These are phyloP conservation scores for Macroventuria anomochaeta DNA, from an alignment of 2,329 filamentous ascomycete species.

Conservation along the genomic window DNA sequence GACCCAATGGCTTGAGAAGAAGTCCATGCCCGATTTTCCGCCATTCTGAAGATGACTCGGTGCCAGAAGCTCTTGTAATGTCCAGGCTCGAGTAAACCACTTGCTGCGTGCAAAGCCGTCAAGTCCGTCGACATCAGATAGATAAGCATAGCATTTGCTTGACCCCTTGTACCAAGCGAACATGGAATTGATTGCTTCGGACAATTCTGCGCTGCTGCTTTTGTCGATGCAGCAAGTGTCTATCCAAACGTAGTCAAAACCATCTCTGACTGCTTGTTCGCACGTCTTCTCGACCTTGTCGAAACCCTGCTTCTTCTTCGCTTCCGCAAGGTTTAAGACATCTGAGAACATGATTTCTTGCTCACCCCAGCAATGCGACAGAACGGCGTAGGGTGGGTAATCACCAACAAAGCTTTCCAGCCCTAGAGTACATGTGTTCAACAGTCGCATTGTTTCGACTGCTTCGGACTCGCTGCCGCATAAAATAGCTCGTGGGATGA, in stretches of 20 bases:
- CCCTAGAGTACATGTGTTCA: constrained; percentile 9
- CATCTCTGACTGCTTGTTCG: constrained; percentile 13
- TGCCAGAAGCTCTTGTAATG: constrained; percentile 28
- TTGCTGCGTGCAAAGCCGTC: constrained; percentile 7
- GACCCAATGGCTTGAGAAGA: constrained; percentile 18
- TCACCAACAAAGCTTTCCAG: constrained; percentile 18
- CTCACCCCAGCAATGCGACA: constrained; percentile 26
- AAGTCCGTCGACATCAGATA: constrained; percentile 14
- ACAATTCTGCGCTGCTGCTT: constrained; percentile 21
- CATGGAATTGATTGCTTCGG: constrained; percentile 27
- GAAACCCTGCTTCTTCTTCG: constrained; percentile 20
- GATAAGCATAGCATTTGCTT: constrained; percentile 22
- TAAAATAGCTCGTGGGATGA: no score
- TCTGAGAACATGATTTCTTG: constrained; percentile 26
- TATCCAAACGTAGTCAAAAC: constrained; percentile 18
- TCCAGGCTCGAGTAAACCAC: constrained; percentile 28
- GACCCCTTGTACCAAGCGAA: constrained; percentile 26
- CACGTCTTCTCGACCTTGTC: constrained; percentile 27
- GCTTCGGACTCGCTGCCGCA: background rate
- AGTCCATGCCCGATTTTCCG: constrained; percentile 9
- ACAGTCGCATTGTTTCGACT: constrained; percentile 18
- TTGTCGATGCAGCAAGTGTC: constrained; percentile 37
- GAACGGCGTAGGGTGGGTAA: constrained; percentile 23
- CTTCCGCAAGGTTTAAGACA: constrained; percentile 8
- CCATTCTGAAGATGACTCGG: constrained; percentile 7